These are phyloP conservation scores for Decorospora gaudefroyi DNA, from an alignment of 2,329 filamentous ascomycete species.

Conservation along the genomic window DNA sequence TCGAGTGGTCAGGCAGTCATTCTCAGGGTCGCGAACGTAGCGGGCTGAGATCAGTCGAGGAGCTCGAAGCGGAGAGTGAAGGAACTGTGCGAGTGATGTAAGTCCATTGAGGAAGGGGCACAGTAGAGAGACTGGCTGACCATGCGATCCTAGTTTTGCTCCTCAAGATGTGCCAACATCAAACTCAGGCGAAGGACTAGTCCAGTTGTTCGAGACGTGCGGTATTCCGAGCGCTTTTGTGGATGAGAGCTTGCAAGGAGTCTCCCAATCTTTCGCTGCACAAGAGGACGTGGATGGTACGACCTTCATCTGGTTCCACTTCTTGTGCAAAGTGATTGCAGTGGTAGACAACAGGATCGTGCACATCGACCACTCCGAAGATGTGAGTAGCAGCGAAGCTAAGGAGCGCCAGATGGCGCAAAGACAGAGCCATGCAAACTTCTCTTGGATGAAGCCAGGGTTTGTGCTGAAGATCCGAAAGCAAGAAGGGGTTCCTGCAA, in stretches of 20 bases:
- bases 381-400: neutral
- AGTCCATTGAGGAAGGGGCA: neutral
- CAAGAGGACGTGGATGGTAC: conserved; percentile 23
- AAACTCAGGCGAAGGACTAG: conserved; percentile 10
- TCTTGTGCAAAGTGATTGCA: conserved; percentile 34
- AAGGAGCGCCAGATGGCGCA: neutral
- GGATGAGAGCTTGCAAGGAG: conserved; percentile 29
- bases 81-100: conserved; percentile 28
- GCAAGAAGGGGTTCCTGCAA: neutral
- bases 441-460: conserved; percentile 33
- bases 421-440: conserved; percentile 28
- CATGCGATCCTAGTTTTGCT: conserved; percentile 27
- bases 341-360: conserved; percentile 14
- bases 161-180: conserved; percentile 26
- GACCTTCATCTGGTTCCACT: conserved; percentile 36
- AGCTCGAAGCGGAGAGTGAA: conserved; percentile 11
- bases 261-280: conserved; percentile 38
- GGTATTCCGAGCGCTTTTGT: conserved; percentile 34
- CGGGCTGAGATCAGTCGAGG: conserved; percentile 6
- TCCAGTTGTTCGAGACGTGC: conserved; percentile 26
- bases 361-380: neutral
- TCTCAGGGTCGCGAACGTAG: conserved; percentile 13
- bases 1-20: conserved; percentile 27
- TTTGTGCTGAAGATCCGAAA: conserved; percentile 30
- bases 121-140: conserved; percentile 9